Evolutionary conservation across 2,329 filamentous ascomycete species (phyloP), one percentile per base, ranked within the genome.

Genomic region (Phaeomoniella chlamydospora): DNA sequence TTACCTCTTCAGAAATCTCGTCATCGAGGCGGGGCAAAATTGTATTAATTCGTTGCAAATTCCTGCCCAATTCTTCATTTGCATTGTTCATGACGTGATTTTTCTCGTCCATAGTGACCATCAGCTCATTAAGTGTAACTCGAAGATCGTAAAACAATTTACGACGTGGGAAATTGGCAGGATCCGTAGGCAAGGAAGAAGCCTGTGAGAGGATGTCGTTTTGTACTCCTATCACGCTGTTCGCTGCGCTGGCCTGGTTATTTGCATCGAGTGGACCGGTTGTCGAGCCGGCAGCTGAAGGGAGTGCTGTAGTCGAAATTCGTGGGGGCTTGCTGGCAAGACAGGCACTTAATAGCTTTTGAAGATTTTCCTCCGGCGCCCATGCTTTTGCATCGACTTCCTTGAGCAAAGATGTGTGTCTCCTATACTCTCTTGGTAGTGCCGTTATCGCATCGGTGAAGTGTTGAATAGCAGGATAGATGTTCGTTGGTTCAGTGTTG

Each of bases 371-470:
- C 55, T 94, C 85, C 4, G 90, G 81, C 16, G 77, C 77, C 59
- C 87, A 90, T 44, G 93, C 82, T 62, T 98, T 98, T 43, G 88
- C 88, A 63, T 98, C 90, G 33, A 96, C 90, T 62, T 98, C 90
- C 57, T 94, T 94, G 47, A 98, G 69, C 38, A 96, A 72, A 19
- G 88, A 94, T 49, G 94, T 94, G 58, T 98, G 88, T 53, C 86
- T 79, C 48, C 94, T 85, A 35, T 94, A 83, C 62, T 98, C 90
- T 56, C 87, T 87, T 3, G 90, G 90, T 16, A 98, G 73, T 29
- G 88, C 87, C 35, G 85, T 79, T 53, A 96, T 85, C 43, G 86
- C 79, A 57, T 96, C 87, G 43, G 88, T 83, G 55, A 98, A 96
- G 54, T 77, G 75, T 29, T 72, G 72, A 43, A 80, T 68, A 15